These are phyloP conservation scores for Zopfia rhizophila DNA, from an alignment of 2,329 filamentous ascomycete genomes.

Conservation along the genomic window DNA sequence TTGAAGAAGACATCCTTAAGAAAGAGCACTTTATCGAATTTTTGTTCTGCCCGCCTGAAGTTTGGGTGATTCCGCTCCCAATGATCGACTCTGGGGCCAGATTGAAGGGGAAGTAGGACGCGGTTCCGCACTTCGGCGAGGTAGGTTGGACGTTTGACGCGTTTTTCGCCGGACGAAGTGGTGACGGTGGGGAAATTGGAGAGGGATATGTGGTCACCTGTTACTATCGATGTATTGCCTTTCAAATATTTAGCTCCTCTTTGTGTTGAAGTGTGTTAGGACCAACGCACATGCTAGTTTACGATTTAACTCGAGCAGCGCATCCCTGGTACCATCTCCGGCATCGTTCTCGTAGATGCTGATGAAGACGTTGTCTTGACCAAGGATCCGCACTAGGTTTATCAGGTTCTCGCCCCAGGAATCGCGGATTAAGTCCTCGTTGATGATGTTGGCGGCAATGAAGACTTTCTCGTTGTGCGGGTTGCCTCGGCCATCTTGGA, in stretches of 20 bases:
- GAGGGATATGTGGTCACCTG: slow-evolving; percentile 63
- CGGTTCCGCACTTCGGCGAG: slow-evolving; percentile 75
- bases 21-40: slow-evolving; percentile 67
- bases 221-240: slow-evolving; percentile 59
- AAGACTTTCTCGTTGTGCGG: slow-evolving; percentile 69
- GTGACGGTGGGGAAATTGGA: slow-evolving; percentile 64
- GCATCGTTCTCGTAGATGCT: slow-evolving; percentile 77
- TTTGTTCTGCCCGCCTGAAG: slow-evolving; percentile 49
- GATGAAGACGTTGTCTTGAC: slow-evolving; percentile 71
- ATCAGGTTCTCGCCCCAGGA: slow-evolving; percentile 69
- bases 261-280: neutral
- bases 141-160: slow-evolving; percentile 73
- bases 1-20: slow-evolving; percentile 72
- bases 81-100: slow-evolving; percentile 21
- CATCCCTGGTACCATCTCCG: slow-evolving; percentile 61
- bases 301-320: slow-evolving; percentile 62
- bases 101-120: slow-evolving; percentile 69
- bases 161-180: slow-evolving; percentile 66
- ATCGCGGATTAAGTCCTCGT: slow-evolving; percentile 67
- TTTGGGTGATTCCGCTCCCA: neutral
- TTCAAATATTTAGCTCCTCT: neutral
- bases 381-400: slow-evolving; percentile 69
- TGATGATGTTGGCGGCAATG: slow-evolving; percentile 75
- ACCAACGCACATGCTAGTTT: slow-evolving; percentile 52
- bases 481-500: slow-evolving; percentile 53